phyloP scores from a whole-genome alignment of 1,284 basidiomycete species.

The Ceratobasidium sp. region DNA sequence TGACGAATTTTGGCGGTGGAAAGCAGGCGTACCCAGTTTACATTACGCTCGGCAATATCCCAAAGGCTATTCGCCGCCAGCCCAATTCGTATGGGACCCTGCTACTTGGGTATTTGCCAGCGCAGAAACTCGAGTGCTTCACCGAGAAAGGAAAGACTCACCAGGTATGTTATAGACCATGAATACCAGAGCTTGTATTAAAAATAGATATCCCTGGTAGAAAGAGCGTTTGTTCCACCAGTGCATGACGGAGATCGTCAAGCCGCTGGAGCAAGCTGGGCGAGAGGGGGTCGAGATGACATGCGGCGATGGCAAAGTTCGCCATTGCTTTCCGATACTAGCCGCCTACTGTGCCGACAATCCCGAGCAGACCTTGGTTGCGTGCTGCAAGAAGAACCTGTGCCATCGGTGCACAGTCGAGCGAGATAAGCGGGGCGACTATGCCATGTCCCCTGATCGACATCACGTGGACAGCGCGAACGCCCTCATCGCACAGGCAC shows the following conservation, averaged over 20 bases:
- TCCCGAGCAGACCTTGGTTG: slow-evolving; percentile 44
- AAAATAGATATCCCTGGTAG: neutral
- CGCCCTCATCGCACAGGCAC: too few species aligned
- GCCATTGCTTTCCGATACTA: slow-evolving; percentile 42
- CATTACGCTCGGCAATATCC: slow-evolving; percentile 30
- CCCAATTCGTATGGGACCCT: neutral
- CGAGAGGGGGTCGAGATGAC: slow-evolving; percentile 41
- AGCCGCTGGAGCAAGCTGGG: slow-evolving; percentile 34
- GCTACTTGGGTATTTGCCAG: neutral
- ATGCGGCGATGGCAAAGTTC: slow-evolving; percentile 44
- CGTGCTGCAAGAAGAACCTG: slow-evolving; percentile 20
- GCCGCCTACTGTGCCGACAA: slow-evolving; percentile 44
- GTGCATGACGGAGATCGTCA: slow-evolving; percentile 41
- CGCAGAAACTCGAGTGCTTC: neutral
- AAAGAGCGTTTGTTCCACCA: slow-evolving; percentile 38
- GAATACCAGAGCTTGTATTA: neutral
- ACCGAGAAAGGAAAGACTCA: neutral
- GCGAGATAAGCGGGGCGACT: slow-evolving; percentile 17
- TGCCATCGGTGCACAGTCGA: slow-evolving; percentile 35
- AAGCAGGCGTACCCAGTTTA: slow-evolving; percentile 47
- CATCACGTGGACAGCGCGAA: too few species aligned
- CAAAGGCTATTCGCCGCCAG: neutral
- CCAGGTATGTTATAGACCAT: neutral
- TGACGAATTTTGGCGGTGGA: slow-evolving; percentile 34
- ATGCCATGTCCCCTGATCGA: neutral